Base-by-base conservation (phyloP, 2,329 filamentous ascomycete genomes). In the Cladosporium sp. region DNA sequence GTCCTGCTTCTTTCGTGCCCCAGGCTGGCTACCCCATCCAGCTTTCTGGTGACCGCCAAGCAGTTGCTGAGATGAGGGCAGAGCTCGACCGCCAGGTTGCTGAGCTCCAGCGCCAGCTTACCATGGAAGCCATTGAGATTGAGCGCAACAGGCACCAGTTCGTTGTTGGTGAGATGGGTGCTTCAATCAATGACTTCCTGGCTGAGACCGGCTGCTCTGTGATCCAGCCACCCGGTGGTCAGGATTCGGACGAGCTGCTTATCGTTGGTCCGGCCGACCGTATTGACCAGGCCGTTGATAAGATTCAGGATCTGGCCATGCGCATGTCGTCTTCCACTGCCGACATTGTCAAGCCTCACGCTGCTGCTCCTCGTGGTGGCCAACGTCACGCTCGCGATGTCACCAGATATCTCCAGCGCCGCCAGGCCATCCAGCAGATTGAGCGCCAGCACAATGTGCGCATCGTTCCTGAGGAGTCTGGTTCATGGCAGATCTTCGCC, bases 91-190 rank as follows among this genome's bases (percentile, higher is more conserved):
- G 88, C 58, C 86, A 89, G 66, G 92, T 89, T 7, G 86, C 89
- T 67, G 86, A 94, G 74, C 85, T 99, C 26, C 88, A 89, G 70
- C 86, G 87, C 66, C 88, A 91, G 75, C 83, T 98, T 59, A 87
- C 89, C 50, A 82, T 95, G 58, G 88, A 95, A 71, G 89, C 96
- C 77, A 82, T 93, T 50, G 86, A 90, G 6, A 92, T 98, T 71
- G 91, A 94, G 77, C 89, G 90, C 68, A 92, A 92, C 58, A 89
- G 92, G 61, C 95, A 98, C 77, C 93, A 96, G 77, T 98, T 97
- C 82, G 95, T 99, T 74, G 89, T 97, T 69, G 94, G 94, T 61
- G 89, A 94, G 68, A 86, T 89, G 68, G 93, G 91, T 67, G 86
- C 91, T 68, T 88, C 91, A 21, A 83, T 92, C 37, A 88, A 97